Evolutionary conservation across 2,329 filamentous ascomycete species (phyloP).

Genomic region (Trichophyton schoenleinii): DNA sequence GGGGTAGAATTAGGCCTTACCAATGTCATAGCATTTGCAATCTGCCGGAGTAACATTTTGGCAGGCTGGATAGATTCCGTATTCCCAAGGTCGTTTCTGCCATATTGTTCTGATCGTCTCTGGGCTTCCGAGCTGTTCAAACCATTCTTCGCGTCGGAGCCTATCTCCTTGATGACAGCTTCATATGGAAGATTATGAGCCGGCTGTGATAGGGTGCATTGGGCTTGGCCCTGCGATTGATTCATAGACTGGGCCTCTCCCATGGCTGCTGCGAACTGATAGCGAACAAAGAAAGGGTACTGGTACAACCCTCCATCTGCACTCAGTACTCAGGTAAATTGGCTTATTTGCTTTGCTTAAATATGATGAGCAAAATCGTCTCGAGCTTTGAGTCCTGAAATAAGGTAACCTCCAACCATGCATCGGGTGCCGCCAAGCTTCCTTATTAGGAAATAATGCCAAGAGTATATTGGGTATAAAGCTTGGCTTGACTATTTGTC

Average conservation of each 20-base stretch:
- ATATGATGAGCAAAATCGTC: too few species aligned
- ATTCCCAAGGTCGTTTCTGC: constrained; percentile 54
- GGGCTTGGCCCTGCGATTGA: not conserved
- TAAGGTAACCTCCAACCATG: not conserved
- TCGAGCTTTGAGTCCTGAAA: not conserved
- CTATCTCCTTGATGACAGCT: constrained; percentile 43
- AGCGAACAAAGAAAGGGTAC: not conserved
- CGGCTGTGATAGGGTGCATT: constrained; percentile 43
- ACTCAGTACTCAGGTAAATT: too few species aligned
- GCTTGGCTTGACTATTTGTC: not conserved
- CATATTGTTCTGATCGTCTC: constrained; percentile 43
- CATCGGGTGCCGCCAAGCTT: constrained; percentile 2
- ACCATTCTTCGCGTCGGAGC: constrained; percentile 45
- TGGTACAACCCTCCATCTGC: not conserved
- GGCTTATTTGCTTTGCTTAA: too few species aligned
- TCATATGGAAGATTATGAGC: constrained; percentile 50
- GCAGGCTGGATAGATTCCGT: constrained; percentile 18
- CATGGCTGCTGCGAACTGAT: not conserved
- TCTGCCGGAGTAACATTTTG: constrained; percentile 52
- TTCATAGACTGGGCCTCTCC: not conserved
- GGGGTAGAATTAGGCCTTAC: constrained; percentile 26
- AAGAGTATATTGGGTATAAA: not conserved
- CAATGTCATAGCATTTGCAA: constrained; percentile 56
- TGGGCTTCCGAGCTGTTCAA: constrained; percentile 44
- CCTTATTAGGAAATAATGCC: constrained; percentile 2